These are phyloP conservation scores for Panaeolus cyanescens DNA, from an alignment of 768 basidiomycete genomes.

Conservation along the genomic window DNA sequence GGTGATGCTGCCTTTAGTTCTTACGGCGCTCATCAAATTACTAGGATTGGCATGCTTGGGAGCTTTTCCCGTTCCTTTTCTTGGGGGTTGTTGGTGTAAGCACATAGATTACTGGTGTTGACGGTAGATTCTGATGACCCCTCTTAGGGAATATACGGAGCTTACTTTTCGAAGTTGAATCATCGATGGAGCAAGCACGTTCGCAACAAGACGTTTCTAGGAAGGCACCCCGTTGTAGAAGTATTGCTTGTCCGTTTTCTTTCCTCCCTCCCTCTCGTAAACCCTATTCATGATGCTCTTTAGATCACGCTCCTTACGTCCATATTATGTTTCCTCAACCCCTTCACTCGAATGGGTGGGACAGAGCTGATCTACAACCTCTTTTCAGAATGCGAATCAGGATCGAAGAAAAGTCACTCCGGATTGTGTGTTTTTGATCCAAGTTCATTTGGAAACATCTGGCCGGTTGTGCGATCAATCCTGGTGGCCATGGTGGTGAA, in stretches of 20 bases:
- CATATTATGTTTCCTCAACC: slow-evolving; percentile 80
- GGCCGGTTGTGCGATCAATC: slow-evolving; percentile 66
- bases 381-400: slow-evolving; percentile 80
- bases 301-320: slow-evolving; percentile 83
- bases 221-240: slow-evolving; percentile 77
- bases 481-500: slow-evolving; percentile 82
- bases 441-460: slow-evolving; percentile 52
- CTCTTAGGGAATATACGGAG: slow-evolving; percentile 86
- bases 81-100: slow-evolving; percentile 89
- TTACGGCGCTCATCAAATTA: not conserved
- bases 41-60: slow-evolving; percentile 92
- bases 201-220: slow-evolving; percentile 81
- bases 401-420: slow-evolving; percentile 53
- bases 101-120: slow-evolving; percentile 7
- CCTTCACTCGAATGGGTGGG: slow-evolving; percentile 91
- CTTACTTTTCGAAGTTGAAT: slow-evolving; percentile 90
- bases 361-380: slow-evolving; percentile 94
- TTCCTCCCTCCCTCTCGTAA: not conserved
- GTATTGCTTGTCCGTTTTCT: slow-evolving; percentile 67
- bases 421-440: slow-evolving; percentile 76
- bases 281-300: not conserved
- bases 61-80: slow-evolving; percentile 81
- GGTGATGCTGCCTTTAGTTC: not conserved
- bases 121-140: slow-evolving; percentile 5
- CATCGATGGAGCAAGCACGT: slow-evolving; percentile 85